phyloP scores from a whole-genome alignment of 345 rosid species.

The Trapa incisa region DNA sequence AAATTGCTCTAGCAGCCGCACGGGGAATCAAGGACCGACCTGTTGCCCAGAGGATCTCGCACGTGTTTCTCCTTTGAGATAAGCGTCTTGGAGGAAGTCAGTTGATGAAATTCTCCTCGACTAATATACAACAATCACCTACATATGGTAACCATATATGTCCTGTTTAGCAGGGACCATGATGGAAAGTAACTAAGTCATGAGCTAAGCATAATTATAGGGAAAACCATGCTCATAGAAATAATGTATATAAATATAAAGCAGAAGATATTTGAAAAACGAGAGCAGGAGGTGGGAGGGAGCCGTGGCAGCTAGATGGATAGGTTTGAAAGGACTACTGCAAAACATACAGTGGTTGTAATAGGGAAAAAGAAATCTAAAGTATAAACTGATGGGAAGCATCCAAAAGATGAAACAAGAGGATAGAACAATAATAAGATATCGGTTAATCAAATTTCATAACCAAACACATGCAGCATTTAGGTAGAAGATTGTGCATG shows the following conservation, averaged over 20 bases:
- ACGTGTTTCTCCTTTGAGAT: slow-evolving; percentile 51
- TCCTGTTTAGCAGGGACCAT: slow-evolving; percentile 74
- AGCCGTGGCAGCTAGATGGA: background rate
- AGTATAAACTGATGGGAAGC: background rate
- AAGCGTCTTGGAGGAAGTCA: slow-evolving; percentile 53
- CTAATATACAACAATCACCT: slow-evolving; percentile 32
- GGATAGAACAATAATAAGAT: slow-evolving; percentile 1
- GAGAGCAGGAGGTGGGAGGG: background rate
- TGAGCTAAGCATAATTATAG: background rate
- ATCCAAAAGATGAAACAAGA: background rate
- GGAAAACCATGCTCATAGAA: background rate
- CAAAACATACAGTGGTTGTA: background rate
- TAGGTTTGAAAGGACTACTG: background rate
- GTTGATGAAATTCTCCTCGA: slow-evolving; percentile 57
- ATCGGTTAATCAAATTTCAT: background rate
- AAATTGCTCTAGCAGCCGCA: background rate
- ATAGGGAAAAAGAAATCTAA: background rate
- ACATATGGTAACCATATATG: slow-evolving; percentile 21
- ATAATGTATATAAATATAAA: background rate
- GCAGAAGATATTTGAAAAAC: background rate
- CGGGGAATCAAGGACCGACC: background rate
- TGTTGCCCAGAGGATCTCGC: slow-evolving; percentile 12
- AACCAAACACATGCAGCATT: slow-evolving; percentile 1
- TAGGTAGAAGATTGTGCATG: slow-evolving; percentile 18
- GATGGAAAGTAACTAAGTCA: slow-evolving; percentile 30